phyloP scores from a whole-genome alignment of 768 basidiomycete species.

The Boletus sensibilis region DNA sequence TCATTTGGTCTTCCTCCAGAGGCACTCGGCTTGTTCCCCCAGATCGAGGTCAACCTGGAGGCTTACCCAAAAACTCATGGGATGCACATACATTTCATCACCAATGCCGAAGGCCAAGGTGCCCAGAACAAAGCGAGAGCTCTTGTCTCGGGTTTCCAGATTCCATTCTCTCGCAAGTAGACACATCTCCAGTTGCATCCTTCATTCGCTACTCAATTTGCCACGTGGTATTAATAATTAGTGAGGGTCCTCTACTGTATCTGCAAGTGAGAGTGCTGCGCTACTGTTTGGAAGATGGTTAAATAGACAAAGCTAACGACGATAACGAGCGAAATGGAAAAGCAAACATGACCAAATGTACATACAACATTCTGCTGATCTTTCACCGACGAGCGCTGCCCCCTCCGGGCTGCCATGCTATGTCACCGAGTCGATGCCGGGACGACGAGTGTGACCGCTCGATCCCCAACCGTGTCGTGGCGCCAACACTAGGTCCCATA shows the following conservation, averaged over 20 bases:
- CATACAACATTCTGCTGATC: background rate
- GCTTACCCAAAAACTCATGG: constrained; percentile 83
- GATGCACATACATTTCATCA: constrained; percentile 93
- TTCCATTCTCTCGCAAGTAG: constrained; percentile 70
- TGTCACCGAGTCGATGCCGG: constrained; percentile 60
- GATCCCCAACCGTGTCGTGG: constrained; percentile 31
- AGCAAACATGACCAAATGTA: constrained; percentile 9
- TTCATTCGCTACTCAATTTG: background rate
- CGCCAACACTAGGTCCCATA: constrained; percentile 12
- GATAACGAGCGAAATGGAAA: constrained; percentile 20
- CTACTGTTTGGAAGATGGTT: constrained; percentile 16
- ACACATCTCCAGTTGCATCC: background rate
- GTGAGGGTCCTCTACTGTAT: constrained; percentile 20
- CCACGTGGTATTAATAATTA: constrained; percentile 27
- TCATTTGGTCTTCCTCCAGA: constrained; percentile 81
- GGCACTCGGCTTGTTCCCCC: constrained; percentile 91
- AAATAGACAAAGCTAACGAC: constrained; percentile 15
- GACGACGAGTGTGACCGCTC: constrained; percentile 40
- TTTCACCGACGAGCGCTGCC: constrained; percentile 22
- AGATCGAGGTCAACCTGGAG: constrained; percentile 93
- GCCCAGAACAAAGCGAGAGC: constrained; percentile 88
- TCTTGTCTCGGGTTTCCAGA: constrained; percentile 85
- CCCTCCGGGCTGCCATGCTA: constrained; percentile 49
- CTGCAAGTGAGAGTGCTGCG: constrained; percentile 33
- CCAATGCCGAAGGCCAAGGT: constrained; percentile 82